phyloP scores from a whole-genome alignment of 208 protist genomes.

The Novymonas esmeraldas region DNA sequence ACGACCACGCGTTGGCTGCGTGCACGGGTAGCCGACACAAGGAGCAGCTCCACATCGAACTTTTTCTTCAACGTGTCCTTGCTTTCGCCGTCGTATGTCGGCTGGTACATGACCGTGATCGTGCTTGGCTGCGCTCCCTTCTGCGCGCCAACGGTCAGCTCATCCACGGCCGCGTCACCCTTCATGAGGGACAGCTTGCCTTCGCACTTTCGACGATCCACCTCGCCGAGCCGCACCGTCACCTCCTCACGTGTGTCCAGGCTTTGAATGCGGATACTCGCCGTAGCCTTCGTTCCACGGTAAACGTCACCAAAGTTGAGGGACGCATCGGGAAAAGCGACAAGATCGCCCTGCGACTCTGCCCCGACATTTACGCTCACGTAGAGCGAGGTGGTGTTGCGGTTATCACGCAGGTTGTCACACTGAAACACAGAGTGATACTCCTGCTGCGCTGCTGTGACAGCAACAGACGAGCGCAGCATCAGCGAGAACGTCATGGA shows the following conservation, averaged over 20 bases:
- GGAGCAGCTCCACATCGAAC: constrained; percentile 77
- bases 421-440: constrained; percentile 78
- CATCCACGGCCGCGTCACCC: constrained; percentile 51
- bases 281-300: constrained; percentile 54
- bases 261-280: constrained; percentile 46
- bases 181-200: constrained; percentile 60
- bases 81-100: constrained; percentile 52
- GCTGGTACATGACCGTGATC: constrained; percentile 62
- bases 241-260: constrained; percentile 58
- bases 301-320: constrained; percentile 87
- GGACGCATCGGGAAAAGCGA: constrained; percentile 51
- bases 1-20: constrained; percentile 63
- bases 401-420: constrained; percentile 76
- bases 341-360: constrained; percentile 68
- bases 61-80: constrained; percentile 63
- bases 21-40: constrained; percentile 25
- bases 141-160: constrained; percentile 50
- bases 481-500: constrained; percentile 85
- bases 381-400: constrained; percentile 69
- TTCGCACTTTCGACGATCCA: constrained; percentile 52
- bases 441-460: constrained; percentile 29
- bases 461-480: constrained; percentile 45
- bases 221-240: constrained; percentile 45
- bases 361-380: constrained; percentile 68
- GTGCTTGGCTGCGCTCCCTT: constrained; percentile 39